Evolutionary conservation across 1,139 yeast species (phyloP), one percentile per base, ranked within the genome.

Genomic region (Casaregolazyma suthepensis): DNA sequence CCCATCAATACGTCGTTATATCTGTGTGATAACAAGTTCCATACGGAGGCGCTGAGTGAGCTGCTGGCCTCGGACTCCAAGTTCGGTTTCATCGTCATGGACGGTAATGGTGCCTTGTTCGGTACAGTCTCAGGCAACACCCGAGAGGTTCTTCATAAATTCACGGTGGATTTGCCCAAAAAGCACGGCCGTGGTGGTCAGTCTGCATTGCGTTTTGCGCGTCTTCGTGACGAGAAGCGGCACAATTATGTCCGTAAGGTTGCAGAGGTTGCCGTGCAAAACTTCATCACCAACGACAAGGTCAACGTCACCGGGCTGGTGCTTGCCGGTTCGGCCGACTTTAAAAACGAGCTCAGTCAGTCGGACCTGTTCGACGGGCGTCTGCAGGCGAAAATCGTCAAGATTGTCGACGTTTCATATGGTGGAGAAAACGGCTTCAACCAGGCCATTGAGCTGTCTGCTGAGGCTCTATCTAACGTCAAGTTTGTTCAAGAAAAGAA

Each of bases 101-200:
- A 93, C 74, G 99, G 99, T 88, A 90, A 90, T 71, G 99, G 99
- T 56, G 88, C 97, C 3, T 77, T 93, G 61, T 93, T 93, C 65
- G 99, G 99, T 73, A 81, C 96, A n/a, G 83, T 93, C 53, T 83
- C 95, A 51, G 99, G 99, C 71, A 93, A 93, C 76, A 91, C 96
- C 51, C 85, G 99, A 77, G 97, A 94, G 61, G 87, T 93, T 51
- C 77, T 93, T 69, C 96, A 93, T 74, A 93, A 93, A 73, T 93
- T 93, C 75, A 86, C 96, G 2, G 99, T 93, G 56, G 99, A 93
- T 72, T 79, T 93, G 67, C 99, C 99, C 63, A 93, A 93, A 77
- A 93, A 93, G 87, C 99, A 93, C 78, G 99, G 99, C 66, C 87
- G 99, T 80, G 99, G 99, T 87, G 99, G 99, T 85, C 99, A 93